phyloP scores from a whole-genome alignment of 2,329 filamentous ascomycete genomes.

The Aspergillus sp. region DNA sequence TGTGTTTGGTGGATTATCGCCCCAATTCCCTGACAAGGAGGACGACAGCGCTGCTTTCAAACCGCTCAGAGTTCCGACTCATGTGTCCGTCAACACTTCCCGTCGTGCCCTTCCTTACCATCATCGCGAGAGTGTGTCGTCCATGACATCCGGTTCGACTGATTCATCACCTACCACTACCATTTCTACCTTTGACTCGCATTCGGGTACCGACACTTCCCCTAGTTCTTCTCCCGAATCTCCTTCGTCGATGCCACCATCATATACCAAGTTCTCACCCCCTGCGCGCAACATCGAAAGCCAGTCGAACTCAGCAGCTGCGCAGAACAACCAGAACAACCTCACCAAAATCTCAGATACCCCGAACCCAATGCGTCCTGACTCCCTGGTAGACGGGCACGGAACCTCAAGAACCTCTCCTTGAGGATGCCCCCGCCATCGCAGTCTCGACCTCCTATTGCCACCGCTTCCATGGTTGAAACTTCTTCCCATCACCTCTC shows the following conservation, averaged over 20 bases:
- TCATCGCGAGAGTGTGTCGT: slow-evolving; percentile 42
- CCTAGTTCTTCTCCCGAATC: slow-evolving; percentile 92
- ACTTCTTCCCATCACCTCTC: slow-evolving; percentile 37
- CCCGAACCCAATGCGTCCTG: slow-evolving; percentile 35
- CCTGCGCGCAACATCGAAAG: slow-evolving; percentile 21
- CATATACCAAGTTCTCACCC: slow-evolving; percentile 37
- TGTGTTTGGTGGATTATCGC: slow-evolving; percentile 43
- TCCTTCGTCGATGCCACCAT: slow-evolving; percentile 64
- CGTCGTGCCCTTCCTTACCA: slow-evolving; percentile 25
- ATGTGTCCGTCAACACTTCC: slow-evolving; percentile 22
- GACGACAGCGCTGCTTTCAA: slow-evolving; percentile 20
- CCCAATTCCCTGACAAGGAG: slow-evolving; percentile 19
- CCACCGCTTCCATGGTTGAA: slow-evolving; percentile 46
- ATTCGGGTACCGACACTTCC: slow-evolving; percentile 82
- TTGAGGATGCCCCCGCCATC: slow-evolving; percentile 53
- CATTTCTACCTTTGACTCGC: slow-evolving; percentile 86
- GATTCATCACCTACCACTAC: slow-evolving; percentile 95
- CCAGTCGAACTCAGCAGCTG: slow-evolving; percentile 17
- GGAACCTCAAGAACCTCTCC: slow-evolving; percentile 61
- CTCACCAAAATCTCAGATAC: slow-evolving; percentile 14
- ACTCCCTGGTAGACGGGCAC: slow-evolving; percentile 39
- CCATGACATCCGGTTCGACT: slow-evolving; percentile 67
- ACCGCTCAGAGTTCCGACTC: slow-evolving; percentile 19
- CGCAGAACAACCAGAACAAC: slow-evolving; percentile 18
- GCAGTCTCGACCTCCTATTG: slow-evolving; percentile 40